A percentile compares a stretch with the other conserved stretches of the same genome.
Conservation (phyloP, 2,329 filamentous ascomycete genomes). For the Aspergillus cejpii region DNA sequence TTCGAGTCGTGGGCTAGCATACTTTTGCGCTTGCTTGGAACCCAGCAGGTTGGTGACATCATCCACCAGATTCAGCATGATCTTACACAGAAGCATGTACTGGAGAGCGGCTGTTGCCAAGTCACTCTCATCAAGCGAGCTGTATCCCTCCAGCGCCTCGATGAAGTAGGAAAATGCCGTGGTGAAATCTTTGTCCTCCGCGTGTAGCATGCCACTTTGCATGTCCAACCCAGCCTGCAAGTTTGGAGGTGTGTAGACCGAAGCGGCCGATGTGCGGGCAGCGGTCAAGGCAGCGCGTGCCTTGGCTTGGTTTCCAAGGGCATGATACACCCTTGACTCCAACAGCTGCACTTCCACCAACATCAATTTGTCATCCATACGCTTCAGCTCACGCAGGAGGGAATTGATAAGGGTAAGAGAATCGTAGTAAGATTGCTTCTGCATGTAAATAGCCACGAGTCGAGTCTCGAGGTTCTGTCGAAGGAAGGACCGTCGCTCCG, state of each 20-base stretch:
- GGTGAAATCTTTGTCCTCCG: conserved; percentile 98
- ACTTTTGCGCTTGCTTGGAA: conserved; percentile 94
- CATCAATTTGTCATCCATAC: conserved; percentile 95
- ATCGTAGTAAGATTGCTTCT: conserved; percentile 96
- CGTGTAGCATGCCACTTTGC: conserved; percentile 98
- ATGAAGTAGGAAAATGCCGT: conserved; percentile 99
- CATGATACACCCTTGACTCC: conserved; percentile 95
- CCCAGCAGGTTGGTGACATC: conserved; percentile 93
- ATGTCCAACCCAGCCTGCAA: conserved; percentile 96
- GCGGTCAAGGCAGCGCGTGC: conserved; percentile 90
- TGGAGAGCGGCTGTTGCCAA: conserved; percentile 96
- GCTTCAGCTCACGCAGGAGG: conserved; percentile 92
- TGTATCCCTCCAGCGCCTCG: conserved; percentile 95
- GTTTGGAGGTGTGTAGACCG: conserved; percentile 91
- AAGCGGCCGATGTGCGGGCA: conserved; percentile 88
- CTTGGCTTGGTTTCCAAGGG: conserved; percentile 92
- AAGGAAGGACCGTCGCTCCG: conserved; percentile 89
- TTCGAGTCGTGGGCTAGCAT: conserved; percentile 90
- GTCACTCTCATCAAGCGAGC: conserved; percentile 76
- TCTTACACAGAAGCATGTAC: conserved; percentile 99
- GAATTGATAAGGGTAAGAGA: conserved; percentile 94
- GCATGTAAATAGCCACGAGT: conserved; percentile 89
- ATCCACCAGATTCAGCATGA: conserved; percentile 96
- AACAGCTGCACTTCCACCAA: conserved; percentile 96
- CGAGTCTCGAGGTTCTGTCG: conserved; percentile 97